A percentile compares a stretch with the other conserved stretches of the same genome.
Conservation (phyloP, 148 eudicot genomes). For the Selenicereus undatus region DNA sequence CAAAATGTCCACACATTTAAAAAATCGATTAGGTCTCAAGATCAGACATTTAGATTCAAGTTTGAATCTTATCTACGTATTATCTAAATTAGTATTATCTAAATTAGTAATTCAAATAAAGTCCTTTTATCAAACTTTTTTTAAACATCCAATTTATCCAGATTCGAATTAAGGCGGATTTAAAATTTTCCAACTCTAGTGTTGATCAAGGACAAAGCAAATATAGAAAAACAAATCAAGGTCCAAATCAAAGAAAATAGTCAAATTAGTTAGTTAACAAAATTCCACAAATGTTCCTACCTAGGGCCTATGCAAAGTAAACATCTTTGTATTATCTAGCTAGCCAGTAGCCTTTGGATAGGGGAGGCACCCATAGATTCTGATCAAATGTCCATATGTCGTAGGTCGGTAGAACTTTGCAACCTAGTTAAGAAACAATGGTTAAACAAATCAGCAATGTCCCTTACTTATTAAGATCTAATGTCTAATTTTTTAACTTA, state of each 20-base stretch:
- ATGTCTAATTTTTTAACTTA: neutral
- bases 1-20: too few species aligned
- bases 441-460: constrained; percentile 1
- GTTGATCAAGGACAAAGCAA: neutral
- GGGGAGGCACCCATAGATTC: neutral
- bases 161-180: neutral
- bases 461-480: neutral
- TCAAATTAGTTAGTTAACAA: neutral
- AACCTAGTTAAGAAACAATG: constrained; percentile 8
- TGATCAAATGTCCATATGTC: neutral
- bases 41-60: too few species aligned
- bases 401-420: constrained; percentile 10
- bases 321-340: neutral
- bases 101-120: too few species aligned
- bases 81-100: too few species aligned
- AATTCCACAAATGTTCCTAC: neutral
- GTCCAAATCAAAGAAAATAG: neutral
- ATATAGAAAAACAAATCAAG: neutral
- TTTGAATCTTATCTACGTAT: too few species aligned
- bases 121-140: too few species aligned
- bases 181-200: neutral
- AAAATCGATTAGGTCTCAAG: too few species aligned
- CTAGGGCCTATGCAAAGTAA: neutral
- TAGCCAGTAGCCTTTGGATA: neutral
- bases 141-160: too few species aligned